These are phyloP conservation scores for Penicillium vulpinum DNA, from an alignment of 2,329 filamentous ascomycete species.

Conservation along the genomic window DNA sequence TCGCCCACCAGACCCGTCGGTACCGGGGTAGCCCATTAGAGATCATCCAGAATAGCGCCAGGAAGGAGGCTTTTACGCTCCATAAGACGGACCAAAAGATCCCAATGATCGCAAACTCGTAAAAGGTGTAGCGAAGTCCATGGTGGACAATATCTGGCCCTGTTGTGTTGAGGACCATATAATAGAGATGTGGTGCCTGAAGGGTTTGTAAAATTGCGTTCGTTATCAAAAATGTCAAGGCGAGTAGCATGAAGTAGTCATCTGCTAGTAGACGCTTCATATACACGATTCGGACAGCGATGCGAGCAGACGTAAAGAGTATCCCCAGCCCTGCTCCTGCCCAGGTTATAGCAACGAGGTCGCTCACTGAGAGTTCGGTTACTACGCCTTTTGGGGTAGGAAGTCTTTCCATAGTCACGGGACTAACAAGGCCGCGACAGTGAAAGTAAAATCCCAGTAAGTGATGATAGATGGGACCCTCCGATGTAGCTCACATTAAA, in stretches of 20 bases:
- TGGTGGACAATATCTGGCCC: slow-evolving; percentile 15
- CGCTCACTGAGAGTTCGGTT: slow-evolving; percentile 13
- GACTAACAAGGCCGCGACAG: neutral
- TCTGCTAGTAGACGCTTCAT: slow-evolving; percentile 19
- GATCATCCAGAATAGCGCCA: slow-evolving; percentile 23
- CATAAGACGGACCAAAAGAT: slow-evolving; percentile 25
- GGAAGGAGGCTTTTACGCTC: slow-evolving; percentile 22
- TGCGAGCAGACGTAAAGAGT: slow-evolving; percentile 14
- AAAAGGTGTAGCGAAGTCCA: slow-evolving; percentile 12
- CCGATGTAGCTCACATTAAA: neutral
- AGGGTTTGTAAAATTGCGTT: slow-evolving; percentile 24
- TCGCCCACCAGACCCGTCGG: slow-evolving; percentile 16
- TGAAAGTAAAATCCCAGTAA: neutral
- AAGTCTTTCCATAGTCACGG: neutral
- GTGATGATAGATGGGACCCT: neutral
- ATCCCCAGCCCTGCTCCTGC: slow-evolving; percentile 18
- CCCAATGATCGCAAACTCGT: slow-evolving; percentile 22
- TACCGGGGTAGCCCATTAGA: slow-evolving; percentile 18
- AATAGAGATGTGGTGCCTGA: slow-evolving; percentile 23
- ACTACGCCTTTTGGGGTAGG: slow-evolving; percentile 8
- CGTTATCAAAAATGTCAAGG: slow-evolving; percentile 14
- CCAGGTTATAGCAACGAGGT: slow-evolving; percentile 22
- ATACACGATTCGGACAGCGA: slow-evolving; percentile 15
- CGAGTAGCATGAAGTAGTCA: slow-evolving; percentile 22
- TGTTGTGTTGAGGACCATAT: slow-evolving; percentile 11